A percentile compares a stretch with the other conserved stretches of the same genome.
Evolutionary conservation across 805 yeast genomes (phyloP).

Genomic region (Brettanomyces bruxellensis): DNA sequence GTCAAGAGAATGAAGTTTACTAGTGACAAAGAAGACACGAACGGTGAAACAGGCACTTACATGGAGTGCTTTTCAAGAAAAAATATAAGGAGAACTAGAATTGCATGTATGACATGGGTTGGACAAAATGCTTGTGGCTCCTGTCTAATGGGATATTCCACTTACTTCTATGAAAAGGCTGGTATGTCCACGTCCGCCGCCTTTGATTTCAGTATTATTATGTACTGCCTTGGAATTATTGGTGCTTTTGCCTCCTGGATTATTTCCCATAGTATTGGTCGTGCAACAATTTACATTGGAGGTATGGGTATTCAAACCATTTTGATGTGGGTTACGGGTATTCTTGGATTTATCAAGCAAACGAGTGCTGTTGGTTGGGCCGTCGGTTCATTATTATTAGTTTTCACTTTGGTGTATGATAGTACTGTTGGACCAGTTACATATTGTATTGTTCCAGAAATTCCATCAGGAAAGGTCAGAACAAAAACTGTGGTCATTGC

Average conservation of each 20-base stretch:
- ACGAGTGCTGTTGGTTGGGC: slow-evolving; percentile 1
- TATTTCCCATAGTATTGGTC: neutral
- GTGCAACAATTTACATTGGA: neutral
- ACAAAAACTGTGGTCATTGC: slow-evolving; percentile 25
- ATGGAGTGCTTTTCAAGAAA: too few relatives aligned
- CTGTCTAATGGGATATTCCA: too few relatives aligned
- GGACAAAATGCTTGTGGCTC: too few relatives aligned
- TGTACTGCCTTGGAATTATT: slow-evolving; percentile 10
- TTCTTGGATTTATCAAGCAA: slow-evolving; percentile 1
- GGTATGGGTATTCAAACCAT: neutral
- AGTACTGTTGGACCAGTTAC: too few relatives aligned
- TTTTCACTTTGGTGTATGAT: slow-evolving; percentile 20
- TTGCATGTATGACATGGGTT: too few relatives aligned
- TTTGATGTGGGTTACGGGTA: neutral
- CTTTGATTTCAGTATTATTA: slow-evolving; percentile 19
- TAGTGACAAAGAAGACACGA: slow-evolving; percentile 8
- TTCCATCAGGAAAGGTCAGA: too few relatives aligned
- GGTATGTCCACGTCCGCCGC: slow-evolving; percentile 8
- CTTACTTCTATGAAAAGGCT: too few relatives aligned
- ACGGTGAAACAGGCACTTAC: slow-evolving; percentile 9
- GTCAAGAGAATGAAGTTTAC: neutral
- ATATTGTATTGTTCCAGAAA: too few relatives aligned
- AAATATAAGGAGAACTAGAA: too few relatives aligned
- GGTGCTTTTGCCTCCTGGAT: slow-evolving; percentile 29
- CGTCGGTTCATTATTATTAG: slow-evolving; percentile 5